Evolutionary conservation across 306 rosid species (phyloP).

Genomic region (Cucumis melo): DNA sequence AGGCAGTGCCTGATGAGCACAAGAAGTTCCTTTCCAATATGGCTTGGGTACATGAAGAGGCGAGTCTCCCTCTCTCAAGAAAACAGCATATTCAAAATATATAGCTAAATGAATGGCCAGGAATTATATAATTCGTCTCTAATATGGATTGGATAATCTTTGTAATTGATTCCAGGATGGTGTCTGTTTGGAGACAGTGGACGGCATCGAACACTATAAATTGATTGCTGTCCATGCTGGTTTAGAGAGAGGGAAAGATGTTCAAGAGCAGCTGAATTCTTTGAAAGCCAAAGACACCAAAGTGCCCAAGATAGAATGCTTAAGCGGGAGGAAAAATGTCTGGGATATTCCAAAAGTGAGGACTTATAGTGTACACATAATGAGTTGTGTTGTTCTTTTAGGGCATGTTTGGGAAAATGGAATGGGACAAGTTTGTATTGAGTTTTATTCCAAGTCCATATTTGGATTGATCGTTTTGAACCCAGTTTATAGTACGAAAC

Average conservation of each 20-base stretch:
- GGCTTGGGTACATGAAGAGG: slow-evolving; percentile 98
- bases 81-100: background rate
- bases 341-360: slow-evolving; percentile 79
- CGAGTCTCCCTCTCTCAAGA: slow-evolving; percentile 8
- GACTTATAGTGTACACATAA: background rate
- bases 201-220: slow-evolving; percentile 45
- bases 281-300: slow-evolving; percentile 62
- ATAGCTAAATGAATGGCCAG: background rate
- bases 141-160: background rate
- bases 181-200: slow-evolving; percentile 46
- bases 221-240: slow-evolving; percentile 94
- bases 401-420: background rate
- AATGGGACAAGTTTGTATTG: no score
- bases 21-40: slow-evolving; percentile 75
- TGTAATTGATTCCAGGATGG: slow-evolving; percentile 38
- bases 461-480: no score
- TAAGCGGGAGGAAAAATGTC: slow-evolving; percentile 64
- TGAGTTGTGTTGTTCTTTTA: background rate
- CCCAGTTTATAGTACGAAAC: no score
- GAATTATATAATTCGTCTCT: background rate
- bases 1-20: slow-evolving; percentile 85
- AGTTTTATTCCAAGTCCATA: no score
- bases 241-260: slow-evolving; percentile 50
- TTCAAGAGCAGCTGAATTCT: slow-evolving; percentile 47
- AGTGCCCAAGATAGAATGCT: slow-evolving; percentile 43